phyloP scores from a whole-genome alignment of 768 basidiomycete genomes.

The Boletus reticuloceps region DNA sequence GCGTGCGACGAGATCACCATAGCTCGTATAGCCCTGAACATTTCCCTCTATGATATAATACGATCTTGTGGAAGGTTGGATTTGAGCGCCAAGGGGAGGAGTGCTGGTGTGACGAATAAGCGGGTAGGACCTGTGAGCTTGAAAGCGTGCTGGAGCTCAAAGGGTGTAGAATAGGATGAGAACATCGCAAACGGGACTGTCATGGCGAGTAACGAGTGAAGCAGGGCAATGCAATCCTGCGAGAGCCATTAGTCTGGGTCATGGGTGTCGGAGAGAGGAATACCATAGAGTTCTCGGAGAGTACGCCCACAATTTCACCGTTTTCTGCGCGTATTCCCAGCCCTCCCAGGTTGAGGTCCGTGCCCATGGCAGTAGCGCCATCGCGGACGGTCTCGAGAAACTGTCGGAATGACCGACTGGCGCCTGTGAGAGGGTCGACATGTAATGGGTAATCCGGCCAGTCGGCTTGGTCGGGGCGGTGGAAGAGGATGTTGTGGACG shows the following conservation, averaged over 20 bases:
- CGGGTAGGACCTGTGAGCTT: conserved; percentile 47
- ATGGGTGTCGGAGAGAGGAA: not conserved
- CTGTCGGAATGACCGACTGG: conserved; percentile 44
- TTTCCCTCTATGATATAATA: conserved; percentile 52
- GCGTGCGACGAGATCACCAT: conserved; percentile 43
- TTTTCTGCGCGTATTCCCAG: conserved; percentile 47
- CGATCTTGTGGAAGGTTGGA: conserved; percentile 37
- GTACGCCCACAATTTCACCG: conserved; percentile 63
- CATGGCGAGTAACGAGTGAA: conserved; percentile 47
- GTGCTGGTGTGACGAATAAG: conserved; percentile 49
- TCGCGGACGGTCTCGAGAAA: conserved; percentile 50
- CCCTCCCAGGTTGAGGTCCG: conserved; percentile 49
- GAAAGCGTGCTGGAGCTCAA: conserved; percentile 52
- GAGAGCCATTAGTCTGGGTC: not conserved
- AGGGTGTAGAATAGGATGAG: conserved; percentile 52
- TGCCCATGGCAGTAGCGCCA: conserved; percentile 55
- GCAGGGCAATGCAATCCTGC: conserved; percentile 54
- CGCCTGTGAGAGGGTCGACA: conserved; percentile 54
- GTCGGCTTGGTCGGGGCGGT: conserved; percentile 49
- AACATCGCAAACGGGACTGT: conserved; percentile 54
- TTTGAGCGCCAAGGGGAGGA: conserved; percentile 41
- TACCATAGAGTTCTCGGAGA: conserved; percentile 69
- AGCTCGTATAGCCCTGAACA: conserved; percentile 39
- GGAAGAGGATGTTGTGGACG: conserved; percentile 52
- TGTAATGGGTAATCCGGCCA: conserved; percentile 58